These are phyloP conservation scores for Solanum sitiens DNA, from an alignment of 257 asterid genomes.

Conservation along the genomic window DNA sequence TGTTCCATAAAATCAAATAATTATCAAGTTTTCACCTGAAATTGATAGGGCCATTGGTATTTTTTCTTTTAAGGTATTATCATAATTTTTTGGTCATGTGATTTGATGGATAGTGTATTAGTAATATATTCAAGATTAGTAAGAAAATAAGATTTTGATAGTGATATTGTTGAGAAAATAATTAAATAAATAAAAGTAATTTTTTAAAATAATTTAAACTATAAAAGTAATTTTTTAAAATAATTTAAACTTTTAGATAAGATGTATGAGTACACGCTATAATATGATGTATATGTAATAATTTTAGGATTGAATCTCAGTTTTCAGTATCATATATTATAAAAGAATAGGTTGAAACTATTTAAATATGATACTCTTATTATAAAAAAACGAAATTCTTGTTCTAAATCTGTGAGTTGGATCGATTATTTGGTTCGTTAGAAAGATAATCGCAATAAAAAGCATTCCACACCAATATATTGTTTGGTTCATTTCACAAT, in stretches of 20 bases:
- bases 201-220: too few relatives aligned
- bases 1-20: background rate
- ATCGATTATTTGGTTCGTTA: too few relatives aligned
- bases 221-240: background rate
- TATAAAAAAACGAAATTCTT: background rate
- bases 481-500: background rate
- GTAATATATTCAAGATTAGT: background rate
- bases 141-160: background rate
- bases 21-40: background rate
- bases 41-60: background rate
- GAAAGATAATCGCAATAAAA: too few relatives aligned
- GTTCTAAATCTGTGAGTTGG: fast-evolving
- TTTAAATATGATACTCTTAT: background rate
- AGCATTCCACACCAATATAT: too few relatives aligned
- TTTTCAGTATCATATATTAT: fast-evolving
- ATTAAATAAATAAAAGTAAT: background rate
- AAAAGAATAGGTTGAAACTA: background rate
- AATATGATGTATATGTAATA: too few relatives aligned
- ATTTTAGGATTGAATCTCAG: background rate
- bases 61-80: background rate
- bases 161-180: background rate
- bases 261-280: too few relatives aligned
- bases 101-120: background rate
- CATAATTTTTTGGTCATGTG: background rate
- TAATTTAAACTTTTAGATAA: background rate